These are phyloP conservation scores for Russula sp. DNA, from an alignment of 768 basidiomycete species.

Conservation along the genomic window DNA sequence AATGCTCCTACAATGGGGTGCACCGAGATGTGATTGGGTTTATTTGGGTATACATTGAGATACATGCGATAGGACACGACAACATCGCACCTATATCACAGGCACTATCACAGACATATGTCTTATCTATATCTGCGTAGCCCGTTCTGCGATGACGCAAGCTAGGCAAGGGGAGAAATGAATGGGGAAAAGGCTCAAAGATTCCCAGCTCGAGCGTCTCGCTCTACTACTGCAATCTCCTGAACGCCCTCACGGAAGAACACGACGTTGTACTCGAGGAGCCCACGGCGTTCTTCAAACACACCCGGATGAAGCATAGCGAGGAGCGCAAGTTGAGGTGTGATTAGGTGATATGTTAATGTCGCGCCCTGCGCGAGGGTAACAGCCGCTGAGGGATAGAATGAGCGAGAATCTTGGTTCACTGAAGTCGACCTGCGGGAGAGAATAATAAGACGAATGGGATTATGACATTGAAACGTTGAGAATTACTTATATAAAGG, in stretches of 20 bases:
- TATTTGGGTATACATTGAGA: background rate
- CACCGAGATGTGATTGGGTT: background rate
- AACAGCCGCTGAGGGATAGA: conserved; percentile 65
- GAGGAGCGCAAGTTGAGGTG: conserved; percentile 60
- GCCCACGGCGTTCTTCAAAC: conserved; percentile 62
- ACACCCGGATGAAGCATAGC: conserved; percentile 67
- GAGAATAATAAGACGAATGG: conserved; percentile 7
- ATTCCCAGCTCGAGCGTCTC: conserved; percentile 34
- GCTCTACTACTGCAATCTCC: conserved; percentile 74
- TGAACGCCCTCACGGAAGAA: conserved; percentile 78
- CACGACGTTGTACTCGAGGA: conserved; percentile 83
- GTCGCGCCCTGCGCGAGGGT: conserved; percentile 61
- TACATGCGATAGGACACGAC: conserved; percentile 1
- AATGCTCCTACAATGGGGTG: background rate
- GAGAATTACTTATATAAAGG: conserved; percentile 68
- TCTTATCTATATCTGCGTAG: background rate
- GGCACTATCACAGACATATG: background rate
- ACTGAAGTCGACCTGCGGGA: conserved; percentile 8
- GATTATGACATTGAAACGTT: background rate
- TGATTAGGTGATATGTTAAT: conserved; percentile 79
- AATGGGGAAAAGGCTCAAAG: conserved; percentile 1
- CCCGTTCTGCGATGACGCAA: background rate
- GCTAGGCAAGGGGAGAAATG: background rate
- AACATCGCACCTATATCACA: background rate
- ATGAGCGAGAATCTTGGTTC: conserved; percentile 34